phyloP scores from a whole-genome alignment of 2,329 filamentous ascomycete species.

The Neopestalotiopsis sp. region DNA sequence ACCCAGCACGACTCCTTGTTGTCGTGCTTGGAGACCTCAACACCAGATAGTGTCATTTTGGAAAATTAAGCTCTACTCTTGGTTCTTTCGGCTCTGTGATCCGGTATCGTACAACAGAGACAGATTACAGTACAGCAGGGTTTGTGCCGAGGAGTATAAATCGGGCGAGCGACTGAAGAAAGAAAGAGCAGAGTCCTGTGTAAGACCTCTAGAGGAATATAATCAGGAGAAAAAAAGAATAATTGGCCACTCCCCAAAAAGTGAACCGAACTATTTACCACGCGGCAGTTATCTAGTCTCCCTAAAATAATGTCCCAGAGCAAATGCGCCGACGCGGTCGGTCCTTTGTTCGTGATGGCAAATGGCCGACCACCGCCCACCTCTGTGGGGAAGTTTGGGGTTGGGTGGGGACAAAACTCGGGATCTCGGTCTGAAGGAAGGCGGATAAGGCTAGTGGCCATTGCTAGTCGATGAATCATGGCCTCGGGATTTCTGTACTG shows the following conservation, averaged over 20 bases:
- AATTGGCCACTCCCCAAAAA: slow-evolving; percentile 8
- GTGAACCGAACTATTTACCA: not conserved
- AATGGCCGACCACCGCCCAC: slow-evolving; percentile 10
- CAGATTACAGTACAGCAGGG: not conserved
- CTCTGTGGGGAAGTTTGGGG: slow-evolving; percentile 14
- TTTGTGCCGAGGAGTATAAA: not conserved
- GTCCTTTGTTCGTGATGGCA: not conserved
- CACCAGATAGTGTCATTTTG: slow-evolving; percentile 53
- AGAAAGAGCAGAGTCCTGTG: not conserved
- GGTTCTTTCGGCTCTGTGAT: not conserved
- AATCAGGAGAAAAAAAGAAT: not conserved
- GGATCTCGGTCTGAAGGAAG: slow-evolving; percentile 15
- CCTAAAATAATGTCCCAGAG: not conserved
- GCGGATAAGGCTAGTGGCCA: slow-evolving; percentile 3
- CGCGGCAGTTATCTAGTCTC: slow-evolving; percentile 13
- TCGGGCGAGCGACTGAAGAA: not conserved
- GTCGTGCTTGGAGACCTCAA: slow-evolving; percentile 72
- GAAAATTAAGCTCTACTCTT: slow-evolving; percentile 1
- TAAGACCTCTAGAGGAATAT: not conserved
- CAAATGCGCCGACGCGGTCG: not conserved
- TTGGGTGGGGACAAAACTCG: slow-evolving; percentile 12
- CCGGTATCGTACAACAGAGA: not conserved
- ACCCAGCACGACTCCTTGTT: slow-evolving; percentile 88
- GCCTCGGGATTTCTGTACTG: slow-evolving; percentile 13
- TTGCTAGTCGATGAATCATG: slow-evolving; percentile 7